Percentiles rank a stretch among this genome's conserved stretches.
Conservation (phyloP, 805 yeast genomes). For the Pichia cabralensis region DNA sequence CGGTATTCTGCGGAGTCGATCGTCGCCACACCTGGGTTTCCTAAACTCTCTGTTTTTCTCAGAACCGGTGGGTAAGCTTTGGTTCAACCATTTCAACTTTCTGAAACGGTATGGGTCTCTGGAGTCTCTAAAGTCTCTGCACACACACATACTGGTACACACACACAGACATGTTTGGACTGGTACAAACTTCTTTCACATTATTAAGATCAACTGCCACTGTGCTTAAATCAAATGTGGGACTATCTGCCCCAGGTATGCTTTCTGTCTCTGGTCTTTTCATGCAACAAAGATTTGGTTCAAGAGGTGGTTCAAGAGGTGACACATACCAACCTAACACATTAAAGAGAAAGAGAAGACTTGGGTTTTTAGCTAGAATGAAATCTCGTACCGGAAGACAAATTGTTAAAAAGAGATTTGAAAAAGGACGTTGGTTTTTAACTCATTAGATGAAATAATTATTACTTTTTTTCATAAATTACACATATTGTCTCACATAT, state of each 20-base stretch:
- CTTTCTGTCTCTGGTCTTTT: slow-evolving; percentile 4
- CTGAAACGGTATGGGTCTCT: too few species aligned
- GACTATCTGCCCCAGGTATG: slow-evolving; percentile 6
- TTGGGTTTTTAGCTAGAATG: slow-evolving; percentile 83
- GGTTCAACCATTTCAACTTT: too few species aligned
- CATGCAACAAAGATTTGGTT: slow-evolving; percentile 22
- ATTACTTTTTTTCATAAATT: too few species aligned
- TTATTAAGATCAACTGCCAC: background rate
- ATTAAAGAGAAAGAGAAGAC: slow-evolving; percentile 76
- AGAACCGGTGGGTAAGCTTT: too few species aligned
- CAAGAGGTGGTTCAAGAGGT: slow-evolving; percentile 77
- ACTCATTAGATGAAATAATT: too few species aligned
- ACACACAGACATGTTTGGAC: slow-evolving; percentile 3
- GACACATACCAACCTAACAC: slow-evolving; percentile 93
- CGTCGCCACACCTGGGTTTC: too few species aligned
- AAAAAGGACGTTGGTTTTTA: slow-evolving; percentile 90
- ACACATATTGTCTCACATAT: too few species aligned
- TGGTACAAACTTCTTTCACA: slow-evolving; percentile 3
- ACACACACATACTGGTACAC: too few species aligned
- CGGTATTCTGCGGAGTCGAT: too few species aligned
- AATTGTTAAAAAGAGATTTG: slow-evolving; percentile 65
- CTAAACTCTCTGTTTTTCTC: too few species aligned
- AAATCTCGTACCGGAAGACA: slow-evolving; percentile 67
- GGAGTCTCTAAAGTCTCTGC: too few species aligned
- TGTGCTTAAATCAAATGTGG: background rate